Evolutionary conservation across 768 basidiomycete genomes (phyloP).

Genomic region (Auricularia cornea): DNA sequence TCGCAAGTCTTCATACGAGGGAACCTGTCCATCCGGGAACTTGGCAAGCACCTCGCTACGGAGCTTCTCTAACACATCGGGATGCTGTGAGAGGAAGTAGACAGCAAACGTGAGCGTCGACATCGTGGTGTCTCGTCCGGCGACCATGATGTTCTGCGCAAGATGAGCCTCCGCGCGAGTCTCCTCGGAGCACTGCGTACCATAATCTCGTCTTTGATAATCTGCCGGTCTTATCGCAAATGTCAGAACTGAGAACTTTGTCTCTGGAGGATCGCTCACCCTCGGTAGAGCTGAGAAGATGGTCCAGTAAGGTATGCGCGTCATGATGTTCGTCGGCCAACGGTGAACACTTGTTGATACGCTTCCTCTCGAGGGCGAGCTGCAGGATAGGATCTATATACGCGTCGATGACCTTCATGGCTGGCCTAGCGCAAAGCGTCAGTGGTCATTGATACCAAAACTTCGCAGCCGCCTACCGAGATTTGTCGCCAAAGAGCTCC

Average conservation of each 20-base stretch:
- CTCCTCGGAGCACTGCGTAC: not conserved
- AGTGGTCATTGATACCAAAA: too few species aligned
- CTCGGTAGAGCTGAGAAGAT: not conserved
- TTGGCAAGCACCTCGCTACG: conserved; percentile 25
- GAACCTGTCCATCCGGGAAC: conserved; percentile 20
- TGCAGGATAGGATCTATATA: conserved; percentile 16
- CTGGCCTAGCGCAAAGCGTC: conserved; percentile 4
- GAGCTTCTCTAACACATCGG: conserved; percentile 21
- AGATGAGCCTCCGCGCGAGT: not conserved
- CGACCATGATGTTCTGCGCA: conserved; percentile 33
- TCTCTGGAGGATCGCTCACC: not conserved
- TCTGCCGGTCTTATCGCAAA: conserved; percentile 18
- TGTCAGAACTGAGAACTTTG: too few species aligned
- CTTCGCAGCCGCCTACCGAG: conserved; percentile 1
- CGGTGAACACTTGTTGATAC: not conserved
- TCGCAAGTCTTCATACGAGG: conserved; percentile 23
- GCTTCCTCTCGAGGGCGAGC: not conserved
- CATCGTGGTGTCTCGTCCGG: conserved; percentile 36
- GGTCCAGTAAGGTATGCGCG: not conserved
- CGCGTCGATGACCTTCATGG: conserved; percentile 31
- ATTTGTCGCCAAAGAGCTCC: conserved; percentile 28
- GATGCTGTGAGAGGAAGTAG: conserved; percentile 26
- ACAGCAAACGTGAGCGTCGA: conserved; percentile 24
- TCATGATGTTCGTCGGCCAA: conserved; percentile 29
- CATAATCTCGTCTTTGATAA: conserved; percentile 29